A percentile compares a stretch with the other conserved stretches of the same genome.
Evolutionary conservation across 805 yeast species (phyloP).

Genomic region (Metschnikowia peoriensis): DNA sequence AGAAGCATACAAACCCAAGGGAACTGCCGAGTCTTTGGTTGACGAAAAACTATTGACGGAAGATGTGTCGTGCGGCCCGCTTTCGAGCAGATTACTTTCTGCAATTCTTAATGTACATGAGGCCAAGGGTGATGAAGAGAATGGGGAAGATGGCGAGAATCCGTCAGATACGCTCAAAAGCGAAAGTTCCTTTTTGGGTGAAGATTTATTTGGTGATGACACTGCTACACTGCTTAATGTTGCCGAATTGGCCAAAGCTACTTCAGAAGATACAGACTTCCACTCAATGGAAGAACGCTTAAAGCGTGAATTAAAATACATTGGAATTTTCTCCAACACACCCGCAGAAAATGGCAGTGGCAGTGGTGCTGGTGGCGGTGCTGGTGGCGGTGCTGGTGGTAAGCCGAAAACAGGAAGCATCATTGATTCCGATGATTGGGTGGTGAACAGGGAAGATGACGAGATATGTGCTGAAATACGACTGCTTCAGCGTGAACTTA

Average conservation of each 20-base stretch:
- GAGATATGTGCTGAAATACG: constrained; percentile 87
- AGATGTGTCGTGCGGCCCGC: constrained; percentile 84
- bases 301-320: constrained; percentile 81
- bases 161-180: constrained; percentile 12
- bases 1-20: constrained; percentile 54
- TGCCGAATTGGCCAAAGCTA: constrained; percentile 36
- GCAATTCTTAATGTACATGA: constrained; percentile 61
- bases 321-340: constrained; percentile 79
- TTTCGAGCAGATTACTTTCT: constrained; percentile 76
- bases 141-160: constrained; percentile 19
- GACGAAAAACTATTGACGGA: constrained; percentile 71
- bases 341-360: constrained; percentile 24
- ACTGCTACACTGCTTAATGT: constrained; percentile 36
- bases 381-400: constrained; percentile 18
- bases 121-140: constrained; percentile 21
- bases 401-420: constrained; percentile 26
- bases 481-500: constrained; percentile 64
- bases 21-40: constrained; percentile 52
- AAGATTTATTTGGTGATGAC: constrained; percentile 27
- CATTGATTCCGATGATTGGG: constrained; percentile 70
- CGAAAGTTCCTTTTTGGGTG: constrained; percentile 13
- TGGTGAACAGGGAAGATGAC: constrained; percentile 82
- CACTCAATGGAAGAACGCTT: constrained; percentile 81
- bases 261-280: constrained; percentile 62
- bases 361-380: constrained; percentile 24